Conservation (phyloP, 805 yeast species). For the Cyberlindnera misumaiensis region DNA sequence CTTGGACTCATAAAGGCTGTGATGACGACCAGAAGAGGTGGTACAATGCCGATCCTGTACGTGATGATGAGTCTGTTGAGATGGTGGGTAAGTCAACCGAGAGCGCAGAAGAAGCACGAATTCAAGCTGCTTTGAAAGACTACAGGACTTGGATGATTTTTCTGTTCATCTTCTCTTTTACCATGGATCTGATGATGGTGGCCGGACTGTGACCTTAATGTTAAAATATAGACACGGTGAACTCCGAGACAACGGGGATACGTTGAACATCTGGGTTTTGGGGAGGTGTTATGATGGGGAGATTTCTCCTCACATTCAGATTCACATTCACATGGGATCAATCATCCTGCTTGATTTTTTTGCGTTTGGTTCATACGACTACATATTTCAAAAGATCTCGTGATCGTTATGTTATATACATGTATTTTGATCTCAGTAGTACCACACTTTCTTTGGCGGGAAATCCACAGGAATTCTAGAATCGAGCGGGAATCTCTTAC, state of each 20-base stretch:
- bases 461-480: constrained; percentile 82
- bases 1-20: constrained; percentile 38
- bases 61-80: not conserved
- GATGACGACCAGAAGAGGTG: constrained; percentile 32
- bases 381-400: not conserved
- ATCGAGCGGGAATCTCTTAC: constrained; percentile 71
- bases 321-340: constrained; percentile 27
- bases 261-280: constrained; percentile 59
- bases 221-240: constrained; percentile 44
- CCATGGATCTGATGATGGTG: constrained; percentile 63
- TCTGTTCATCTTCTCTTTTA: constrained; percentile 47
- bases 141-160: constrained; percentile 45
- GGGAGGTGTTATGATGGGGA: constrained; percentile 57
- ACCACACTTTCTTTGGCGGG: constrained; percentile 83
- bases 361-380: constrained; percentile 42
- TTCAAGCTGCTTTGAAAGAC: constrained; percentile 32
- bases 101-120: constrained; percentile 7
- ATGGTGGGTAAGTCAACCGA: not conserved
- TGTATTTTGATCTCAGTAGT: constrained; percentile 39
- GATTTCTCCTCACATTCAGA: constrained; percentile 44
- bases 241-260: constrained; percentile 39
- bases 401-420: not conserved
- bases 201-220: constrained; percentile 58
- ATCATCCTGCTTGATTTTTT: constrained; percentile 33
- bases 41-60: constrained; percentile 8